Evolutionary conservation across 2,329 filamentous ascomycete genomes (phyloP), one percentile per base, ranked within the genome.

Genomic region (Tolypocladium album): DNA sequence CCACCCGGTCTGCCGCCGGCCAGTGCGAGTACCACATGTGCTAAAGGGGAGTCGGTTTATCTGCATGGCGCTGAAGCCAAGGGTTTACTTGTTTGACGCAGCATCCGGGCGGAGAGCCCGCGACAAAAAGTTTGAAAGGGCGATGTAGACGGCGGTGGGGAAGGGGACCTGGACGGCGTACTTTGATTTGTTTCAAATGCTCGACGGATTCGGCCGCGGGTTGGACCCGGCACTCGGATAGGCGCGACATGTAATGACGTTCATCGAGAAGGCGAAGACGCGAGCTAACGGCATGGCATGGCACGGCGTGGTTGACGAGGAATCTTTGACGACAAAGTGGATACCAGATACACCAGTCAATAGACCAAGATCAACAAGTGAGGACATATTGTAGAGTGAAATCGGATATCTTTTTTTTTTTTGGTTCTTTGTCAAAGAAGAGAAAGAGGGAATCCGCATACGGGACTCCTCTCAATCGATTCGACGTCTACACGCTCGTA

Each of bases 1-100:
- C 78, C 39, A 88, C 82, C 64, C 85, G 94, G 66, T 77, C 79
- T 61, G 84, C 86, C 5, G 75, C 86, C 70, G 93, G 92, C 60
- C 73, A 78, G 63, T 90, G 88, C 74, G 81, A 86, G 67, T 99
- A 97, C 82, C 93, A 88, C 76, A 88, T 88, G 85, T 87, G 84
- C 76, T 88, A 80, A 70, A 55, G 15, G 39, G 4, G 27, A 31
- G 5, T 31, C 5, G 27, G 27, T 31, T 13, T 22, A 42, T 17
- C 8, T n/a, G 12, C 50, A n/a, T 5, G 31, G 31, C 31, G 31
- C 31, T 11, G 50, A 4, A 38, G 31, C 50, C 20, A 38, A 31
- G 11, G 31, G 50, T 55, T 3, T 42, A 9, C 36, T 31, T 38
- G 20, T 55, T 55, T 55, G 50, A 36, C 11, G 27, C 20, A 55